Percentiles rank a stretch among this genome's conserved stretches.
phyloP scores from a whole-genome alignment of 768 basidiomycete genomes.

The Leccinellum rugosiceps region DNA sequence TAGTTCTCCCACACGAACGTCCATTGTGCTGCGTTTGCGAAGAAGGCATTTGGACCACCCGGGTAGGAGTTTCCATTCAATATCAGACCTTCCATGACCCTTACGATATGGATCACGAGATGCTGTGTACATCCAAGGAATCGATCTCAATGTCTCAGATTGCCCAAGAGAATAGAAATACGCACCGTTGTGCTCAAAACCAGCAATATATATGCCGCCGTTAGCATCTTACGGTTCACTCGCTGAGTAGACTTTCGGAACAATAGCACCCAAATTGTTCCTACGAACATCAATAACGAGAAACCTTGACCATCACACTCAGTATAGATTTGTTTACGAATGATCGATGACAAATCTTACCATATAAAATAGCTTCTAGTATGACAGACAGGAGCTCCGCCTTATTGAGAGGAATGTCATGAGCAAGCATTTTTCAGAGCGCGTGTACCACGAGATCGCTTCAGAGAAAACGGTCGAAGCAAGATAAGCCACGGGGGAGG shows the following conservation, averaged over 20 bases:
- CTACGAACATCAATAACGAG: slow-evolving; percentile 34
- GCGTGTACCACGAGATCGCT: background rate
- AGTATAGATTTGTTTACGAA: background rate
- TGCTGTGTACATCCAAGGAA: slow-evolving; percentile 15
- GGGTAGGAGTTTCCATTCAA: slow-evolving; percentile 12
- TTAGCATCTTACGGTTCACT: slow-evolving; percentile 23
- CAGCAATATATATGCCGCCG: slow-evolving; percentile 25
- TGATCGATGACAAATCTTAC: slow-evolving; percentile 1
- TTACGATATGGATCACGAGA: slow-evolving; percentile 22
- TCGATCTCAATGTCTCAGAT: background rate
- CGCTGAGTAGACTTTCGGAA: background rate
- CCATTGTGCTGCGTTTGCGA: slow-evolving; percentile 23
- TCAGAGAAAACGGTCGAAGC: background rate
- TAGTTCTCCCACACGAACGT: slow-evolving; percentile 30
- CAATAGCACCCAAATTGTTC: slow-evolving; percentile 26
- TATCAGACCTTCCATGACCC: slow-evolving; percentile 27
- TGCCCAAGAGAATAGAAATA: background rate
- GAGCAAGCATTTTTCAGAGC: background rate
- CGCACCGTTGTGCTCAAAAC: slow-evolving; percentile 30
- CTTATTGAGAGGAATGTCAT: background rate
- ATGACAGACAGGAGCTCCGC: background rate
- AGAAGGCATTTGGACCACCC: slow-evolving; percentile 23
- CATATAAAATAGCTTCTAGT: slow-evolving; percentile 19
- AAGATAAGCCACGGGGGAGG: background rate
- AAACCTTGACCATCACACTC: slow-evolving; percentile 24